phyloP scores from a whole-genome alignment of 2,329 filamentous ascomycete species.

The Bipolaris zeicola region DNA sequence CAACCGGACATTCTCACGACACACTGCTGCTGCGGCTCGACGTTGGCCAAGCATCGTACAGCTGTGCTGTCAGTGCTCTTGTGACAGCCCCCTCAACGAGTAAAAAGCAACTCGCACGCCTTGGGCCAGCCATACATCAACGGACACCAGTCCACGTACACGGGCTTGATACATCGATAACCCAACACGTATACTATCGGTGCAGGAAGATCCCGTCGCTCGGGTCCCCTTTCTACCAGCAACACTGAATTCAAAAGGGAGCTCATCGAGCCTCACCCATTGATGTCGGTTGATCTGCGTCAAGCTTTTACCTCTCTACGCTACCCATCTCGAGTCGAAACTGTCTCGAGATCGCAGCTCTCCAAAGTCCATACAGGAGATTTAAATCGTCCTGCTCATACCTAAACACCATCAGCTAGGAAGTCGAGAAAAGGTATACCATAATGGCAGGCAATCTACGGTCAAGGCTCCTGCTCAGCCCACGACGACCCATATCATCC shows the following conservation, averaged over 20 bases:
- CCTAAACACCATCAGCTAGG: constrained; percentile 29
- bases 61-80: constrained; percentile 41
- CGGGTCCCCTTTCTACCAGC: constrained; percentile 14
- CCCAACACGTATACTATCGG: constrained; percentile 22
- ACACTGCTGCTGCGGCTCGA: constrained; percentile 25
- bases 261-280: constrained; percentile 42
- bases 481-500: constrained; percentile 25
- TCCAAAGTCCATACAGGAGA: constrained; percentile 63
- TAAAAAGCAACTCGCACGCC: constrained; percentile 33
- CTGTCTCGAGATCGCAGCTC: constrained; percentile 62
- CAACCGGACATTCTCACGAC: constrained; percentile 30
- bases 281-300: constrained; percentile 66
- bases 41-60: constrained; percentile 40
- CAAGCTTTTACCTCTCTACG: constrained; percentile 60
- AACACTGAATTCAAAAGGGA: constrained; percentile 33
- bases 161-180: constrained; percentile 30
- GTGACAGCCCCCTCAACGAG: constrained; percentile 36
- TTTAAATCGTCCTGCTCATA: constrained; percentile 55
- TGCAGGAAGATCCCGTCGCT: constrained; percentile 27
- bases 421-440: constrained; percentile 45
- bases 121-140: constrained; percentile 31
- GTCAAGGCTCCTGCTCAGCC: constrained; percentile 39
- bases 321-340: constrained; percentile 61
- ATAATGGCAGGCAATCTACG: constrained; percentile 41
- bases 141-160: constrained; percentile 25